These are phyloP conservation scores for Arabidopsis suecica DNA, from an alignment of 345 rosid genomes.

Conservation along the genomic window DNA sequence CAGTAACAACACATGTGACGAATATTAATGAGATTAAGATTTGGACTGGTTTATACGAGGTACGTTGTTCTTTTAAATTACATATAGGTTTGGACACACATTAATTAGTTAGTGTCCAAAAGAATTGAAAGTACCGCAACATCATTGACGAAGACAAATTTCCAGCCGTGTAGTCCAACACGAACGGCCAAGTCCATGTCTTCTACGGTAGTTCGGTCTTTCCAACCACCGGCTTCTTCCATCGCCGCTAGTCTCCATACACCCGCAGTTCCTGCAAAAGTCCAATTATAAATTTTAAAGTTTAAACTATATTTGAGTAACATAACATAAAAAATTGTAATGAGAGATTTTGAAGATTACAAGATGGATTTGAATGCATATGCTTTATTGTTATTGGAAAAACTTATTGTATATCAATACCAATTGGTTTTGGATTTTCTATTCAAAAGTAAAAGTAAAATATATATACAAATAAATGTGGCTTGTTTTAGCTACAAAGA, in stretches of 20 bases:
- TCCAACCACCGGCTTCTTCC: conserved; percentile 99
- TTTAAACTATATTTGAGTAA: no score
- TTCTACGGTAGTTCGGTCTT: conserved; percentile 95
- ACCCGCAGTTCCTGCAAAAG: conserved; percentile 80
- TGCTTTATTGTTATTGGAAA: not conserved
- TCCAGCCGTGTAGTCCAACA: conserved; percentile 92
- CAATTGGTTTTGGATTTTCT: not conserved
- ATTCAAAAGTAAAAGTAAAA: not conserved
- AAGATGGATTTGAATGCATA: not conserved
- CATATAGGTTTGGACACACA: not conserved
- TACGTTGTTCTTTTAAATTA: not conserved
- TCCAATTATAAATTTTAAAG: not conserved
- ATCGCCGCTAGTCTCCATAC: conserved; percentile 97
- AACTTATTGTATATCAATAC: not conserved
- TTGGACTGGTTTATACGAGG: not conserved
- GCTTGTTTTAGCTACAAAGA: not conserved
- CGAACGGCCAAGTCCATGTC: conserved; percentile 99
- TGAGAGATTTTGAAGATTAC: not conserved
- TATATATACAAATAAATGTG: not conserved
- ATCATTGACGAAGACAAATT: conserved; percentile 86
- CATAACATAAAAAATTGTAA: not conserved
- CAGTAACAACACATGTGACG: conserved; percentile 37
- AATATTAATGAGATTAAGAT: conserved; percentile 12
- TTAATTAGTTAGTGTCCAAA: not conserved
- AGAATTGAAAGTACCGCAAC: conserved; percentile 55